Base-by-base conservation (phyloP, 202 grass and related monocot species). In the Zoysia matrella region DNA sequence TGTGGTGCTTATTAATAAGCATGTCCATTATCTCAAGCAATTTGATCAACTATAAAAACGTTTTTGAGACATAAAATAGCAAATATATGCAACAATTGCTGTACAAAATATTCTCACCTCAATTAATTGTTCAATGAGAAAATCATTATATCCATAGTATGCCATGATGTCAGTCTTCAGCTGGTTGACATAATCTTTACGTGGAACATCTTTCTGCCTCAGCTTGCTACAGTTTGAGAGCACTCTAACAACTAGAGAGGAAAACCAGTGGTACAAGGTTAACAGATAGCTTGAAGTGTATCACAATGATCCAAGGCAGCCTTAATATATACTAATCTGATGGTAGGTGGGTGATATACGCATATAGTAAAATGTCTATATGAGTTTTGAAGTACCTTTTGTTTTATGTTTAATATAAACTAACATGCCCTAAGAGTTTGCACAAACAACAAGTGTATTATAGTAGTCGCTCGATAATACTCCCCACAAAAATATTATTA, bases 91-190 rank as follows among this genome's bases (percentile, higher is more conserved):
- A 69, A 69, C 11, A 67, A 57, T 58, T n/a, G 1, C 58, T 80
- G 60, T 39, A 22, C 22, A 22, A 69, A 81, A 16, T 68, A 81
- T 55, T 41, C 52, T 73, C 57, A 94, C 95, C 92, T 98, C 95
- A 64, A 91, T 78, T 67, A 98, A 92, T 73, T 82, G 22, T 43
- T 95, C 95, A 49, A 90, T 66, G 3, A 98, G 90, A 81, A 98
- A 98, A 58, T 98, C 95, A 41, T 95, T 98, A 71, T 98, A 98
- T 11, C 90, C 95, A 82, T 95, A 98, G 67, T 98, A 95, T 50
- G 86, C 50, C 73, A 98, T 95, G 22, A 95, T 72, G 10, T 98
- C 95, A 9, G 76, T 66, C 80, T 98, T 91, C 68, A 98, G 89
- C 69, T 95, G 95, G 69, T 80, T 75, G 39, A 95, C 15, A 77